Evolutionary conservation across 2,329 filamentous ascomycete genomes (phyloP), one percentile per base, ranked within the genome.

Genomic region (Uncinocarpus reesii): DNA sequence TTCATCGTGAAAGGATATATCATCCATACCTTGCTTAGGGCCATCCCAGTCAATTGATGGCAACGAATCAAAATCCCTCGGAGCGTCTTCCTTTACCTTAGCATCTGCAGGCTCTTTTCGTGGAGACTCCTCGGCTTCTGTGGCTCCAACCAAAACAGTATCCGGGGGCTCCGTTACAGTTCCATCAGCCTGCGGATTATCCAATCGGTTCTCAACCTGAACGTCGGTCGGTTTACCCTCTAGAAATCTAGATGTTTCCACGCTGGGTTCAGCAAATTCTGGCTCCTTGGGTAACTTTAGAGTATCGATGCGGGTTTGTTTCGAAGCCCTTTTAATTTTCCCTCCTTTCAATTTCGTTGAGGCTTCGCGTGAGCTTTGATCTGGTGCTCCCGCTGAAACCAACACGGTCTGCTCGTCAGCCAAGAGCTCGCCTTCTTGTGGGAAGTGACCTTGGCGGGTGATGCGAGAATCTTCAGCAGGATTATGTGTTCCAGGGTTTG

Each of bases 1-100:
- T 24, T 44, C 29, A 24, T 40, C 42, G 37, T 46, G 26, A 38
- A 44, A 29, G 24, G 37, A 18, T 16, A 35, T 16, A 16, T 47
- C 45, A 40, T 37, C 36, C 38, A 41, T 49, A 37, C 31, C 37
- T 45, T 52, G 28, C 23, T 52, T 48, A 7, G 40, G 24, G 44
- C 61, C 57, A 15, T 59, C 61, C 64, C 64, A 67, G 46, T 66
- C 63, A 55, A 67, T 67, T 26, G 56, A 48, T 47, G 65, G 65
- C 60, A 62, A 66, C 37, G 55, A 57, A 18, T 66, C 62, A n/a
- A 65, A 61, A 15, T 60, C 57, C 32, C 55, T 47, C 11, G 26
- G 16, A 7, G n/a, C 20, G 3, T 26, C 26, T 24, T 41, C 45
- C 37, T 41, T 47, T 18, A n/a, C 11, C 21, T 42, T 29, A 16